Conservation (phyloP, 1,284 basidiomycete species). For the Xerocomus nothofagi region DNA sequence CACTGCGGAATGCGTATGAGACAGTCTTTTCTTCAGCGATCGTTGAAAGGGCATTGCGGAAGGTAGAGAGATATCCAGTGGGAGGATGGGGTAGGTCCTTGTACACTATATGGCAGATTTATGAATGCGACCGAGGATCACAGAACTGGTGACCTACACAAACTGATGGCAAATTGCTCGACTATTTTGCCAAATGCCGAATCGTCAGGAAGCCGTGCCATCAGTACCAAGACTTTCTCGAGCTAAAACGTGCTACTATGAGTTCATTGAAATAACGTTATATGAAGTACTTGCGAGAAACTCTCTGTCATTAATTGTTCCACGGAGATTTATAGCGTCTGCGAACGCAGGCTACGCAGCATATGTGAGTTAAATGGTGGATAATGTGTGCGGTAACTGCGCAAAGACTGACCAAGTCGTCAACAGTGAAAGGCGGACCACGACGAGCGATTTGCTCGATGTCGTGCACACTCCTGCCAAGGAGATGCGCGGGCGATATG, state of each 20-base stretch:
- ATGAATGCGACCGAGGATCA: background rate
- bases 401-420: conserved; percentile 22
- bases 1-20: conserved; percentile 52
- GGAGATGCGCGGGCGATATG: background rate
- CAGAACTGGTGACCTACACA: conserved; percentile 41
- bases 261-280: conserved; percentile 1
- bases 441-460: conserved; percentile 25
- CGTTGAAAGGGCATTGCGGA: conserved; percentile 4
- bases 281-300: conserved; percentile 44
- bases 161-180: conserved; percentile 47
- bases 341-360: conserved; percentile 44
- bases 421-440: conserved; percentile 21
- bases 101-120: conserved; percentile 37
- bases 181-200: conserved; percentile 38
- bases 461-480: conserved; percentile 12
- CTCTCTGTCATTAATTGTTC: conserved; percentile 57
- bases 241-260: conserved; percentile 40
- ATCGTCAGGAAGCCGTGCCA: conserved; percentile 48
- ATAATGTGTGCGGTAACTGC: background rate
- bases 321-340: conserved; percentile 50
- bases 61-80: conserved; percentile 44
- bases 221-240: conserved; percentile 54
- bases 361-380: background rate
- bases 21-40: conserved; percentile 12
- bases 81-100: conserved; percentile 72